phyloP scores from a whole-genome alignment of 192 early-diverging fungal species.

The Entomortierella lignicola region DNA sequence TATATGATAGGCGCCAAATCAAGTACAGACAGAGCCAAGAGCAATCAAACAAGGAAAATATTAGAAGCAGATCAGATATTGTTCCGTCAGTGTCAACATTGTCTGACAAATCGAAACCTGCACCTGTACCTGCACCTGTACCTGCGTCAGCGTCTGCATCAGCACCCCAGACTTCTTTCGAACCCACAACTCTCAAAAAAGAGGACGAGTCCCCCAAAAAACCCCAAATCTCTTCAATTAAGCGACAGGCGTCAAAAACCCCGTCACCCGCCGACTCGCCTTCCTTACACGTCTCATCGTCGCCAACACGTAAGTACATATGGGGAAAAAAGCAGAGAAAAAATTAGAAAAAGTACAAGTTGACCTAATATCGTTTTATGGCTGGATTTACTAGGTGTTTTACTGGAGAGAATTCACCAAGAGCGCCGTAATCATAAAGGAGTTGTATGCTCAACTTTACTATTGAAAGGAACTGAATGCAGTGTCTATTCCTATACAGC shows the following conservation, averaged over 20 bases:
- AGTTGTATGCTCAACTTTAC: not conserved
- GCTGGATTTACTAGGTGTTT: not conserved
- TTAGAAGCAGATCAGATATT: not conserved
- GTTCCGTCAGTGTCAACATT: not conserved
- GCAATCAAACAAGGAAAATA: not conserved
- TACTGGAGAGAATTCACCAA: not conserved
- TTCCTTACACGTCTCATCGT: not conserved
- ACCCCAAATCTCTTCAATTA: not conserved
- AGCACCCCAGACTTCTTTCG: not conserved
- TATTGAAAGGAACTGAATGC: not conserved
- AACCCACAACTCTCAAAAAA: not conserved
- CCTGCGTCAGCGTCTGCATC: not conserved
- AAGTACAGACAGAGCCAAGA: not conserved
- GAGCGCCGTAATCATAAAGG: not conserved
- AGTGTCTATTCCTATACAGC: not conserved
- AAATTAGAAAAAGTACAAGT: not conserved
- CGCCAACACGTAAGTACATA: not conserved
- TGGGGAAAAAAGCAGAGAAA: no score
- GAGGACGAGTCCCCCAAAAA: not conserved
- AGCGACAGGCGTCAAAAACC: not conserved
- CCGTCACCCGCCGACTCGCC: not conserved
- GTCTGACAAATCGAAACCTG: no score
- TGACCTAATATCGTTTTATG: not conserved
- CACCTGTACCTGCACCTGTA: not conserved
- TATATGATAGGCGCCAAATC: not conserved